Evolutionary conservation across 345 rosid species (phyloP).

Genomic region (Rhodamnia rubescens): DNA sequence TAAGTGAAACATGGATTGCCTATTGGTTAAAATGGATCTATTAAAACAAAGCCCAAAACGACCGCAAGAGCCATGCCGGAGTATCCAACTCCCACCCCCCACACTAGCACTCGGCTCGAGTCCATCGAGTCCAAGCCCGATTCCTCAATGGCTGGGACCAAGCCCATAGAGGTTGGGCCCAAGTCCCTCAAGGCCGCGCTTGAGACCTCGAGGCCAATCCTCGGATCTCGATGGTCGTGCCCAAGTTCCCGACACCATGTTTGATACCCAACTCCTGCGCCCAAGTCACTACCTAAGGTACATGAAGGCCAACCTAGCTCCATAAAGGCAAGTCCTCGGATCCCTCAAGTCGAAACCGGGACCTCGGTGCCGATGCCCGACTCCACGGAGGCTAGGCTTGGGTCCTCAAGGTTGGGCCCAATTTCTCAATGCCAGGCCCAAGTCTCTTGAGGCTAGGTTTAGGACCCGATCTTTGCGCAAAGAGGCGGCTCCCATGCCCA

Average conservation of each 20-base stretch:
- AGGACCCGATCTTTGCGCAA: too few relatives aligned
- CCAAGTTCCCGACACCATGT: too few relatives aligned
- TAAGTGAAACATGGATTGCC: background rate
- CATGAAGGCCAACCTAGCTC: background rate
- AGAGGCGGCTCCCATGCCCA: background rate
- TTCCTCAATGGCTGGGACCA: background rate
- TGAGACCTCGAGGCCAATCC: background rate
- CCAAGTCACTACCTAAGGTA: background rate
- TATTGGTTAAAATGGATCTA: background rate
- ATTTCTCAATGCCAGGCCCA: too few relatives aligned
- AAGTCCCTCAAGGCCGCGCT: fast-evolving
- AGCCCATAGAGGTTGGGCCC: background rate
- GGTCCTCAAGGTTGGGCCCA: too few relatives aligned
- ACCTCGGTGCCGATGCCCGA: background rate
- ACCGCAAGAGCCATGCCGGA: background rate
- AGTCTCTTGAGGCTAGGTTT: background rate
- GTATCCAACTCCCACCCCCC: background rate
- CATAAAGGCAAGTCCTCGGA: background rate
- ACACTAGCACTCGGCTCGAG: background rate
- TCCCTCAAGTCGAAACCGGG: background rate
- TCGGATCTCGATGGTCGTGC: background rate
- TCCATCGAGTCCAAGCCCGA: background rate
- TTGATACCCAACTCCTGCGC: fast-evolving
- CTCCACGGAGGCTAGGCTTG: background rate
- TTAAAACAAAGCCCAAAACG: background rate